Conservation (phyloP, 768 basidiomycete species). For the Scleroderma bovista region DNA sequence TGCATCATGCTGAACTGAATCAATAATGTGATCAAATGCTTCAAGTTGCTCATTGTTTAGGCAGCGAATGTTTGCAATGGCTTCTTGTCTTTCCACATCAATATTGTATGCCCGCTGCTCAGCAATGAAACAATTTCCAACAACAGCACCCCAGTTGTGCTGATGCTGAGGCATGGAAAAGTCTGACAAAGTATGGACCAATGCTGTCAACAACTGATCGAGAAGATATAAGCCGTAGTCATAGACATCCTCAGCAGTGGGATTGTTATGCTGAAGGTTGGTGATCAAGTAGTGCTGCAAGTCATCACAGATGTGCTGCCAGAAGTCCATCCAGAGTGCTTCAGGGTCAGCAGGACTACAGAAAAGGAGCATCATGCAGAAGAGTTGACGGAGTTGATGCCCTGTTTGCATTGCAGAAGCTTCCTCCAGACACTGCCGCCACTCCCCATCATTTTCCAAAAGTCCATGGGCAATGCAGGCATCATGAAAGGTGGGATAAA, state of each 20-base stretch:
- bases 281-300: conserved; percentile 18
- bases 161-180: conserved; percentile 13
- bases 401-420: conserved; percentile 36
- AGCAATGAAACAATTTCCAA: conserved; percentile 7
- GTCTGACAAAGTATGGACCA: conserved; percentile 7
- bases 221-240: conserved; percentile 41
- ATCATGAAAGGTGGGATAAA: conserved; percentile 29
- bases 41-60: conserved; percentile 28
- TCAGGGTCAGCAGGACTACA: conserved; percentile 30
- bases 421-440: conserved; percentile 37
- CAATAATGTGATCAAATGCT: conserved; percentile 23
- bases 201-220: conserved; percentile 13
- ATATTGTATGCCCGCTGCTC: conserved; percentile 6
- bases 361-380: conserved; percentile 33
- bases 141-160: conserved; percentile 15
- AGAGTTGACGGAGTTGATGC: conserved; percentile 29
- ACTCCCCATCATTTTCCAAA: conserved; percentile 44
- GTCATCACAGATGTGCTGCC: conserved; percentile 37
- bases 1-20: conserved; percentile 14
- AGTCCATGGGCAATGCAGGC: conserved; percentile 39
- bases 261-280: conserved; percentile 5
- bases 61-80: not conserved
- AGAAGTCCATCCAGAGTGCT: conserved; percentile 32
- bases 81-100: conserved; percentile 3
- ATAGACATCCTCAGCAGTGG: conserved; percentile 28